phyloP scores from a whole-genome alignment of 306 rosid species.

The Rosa rugosa region DNA sequence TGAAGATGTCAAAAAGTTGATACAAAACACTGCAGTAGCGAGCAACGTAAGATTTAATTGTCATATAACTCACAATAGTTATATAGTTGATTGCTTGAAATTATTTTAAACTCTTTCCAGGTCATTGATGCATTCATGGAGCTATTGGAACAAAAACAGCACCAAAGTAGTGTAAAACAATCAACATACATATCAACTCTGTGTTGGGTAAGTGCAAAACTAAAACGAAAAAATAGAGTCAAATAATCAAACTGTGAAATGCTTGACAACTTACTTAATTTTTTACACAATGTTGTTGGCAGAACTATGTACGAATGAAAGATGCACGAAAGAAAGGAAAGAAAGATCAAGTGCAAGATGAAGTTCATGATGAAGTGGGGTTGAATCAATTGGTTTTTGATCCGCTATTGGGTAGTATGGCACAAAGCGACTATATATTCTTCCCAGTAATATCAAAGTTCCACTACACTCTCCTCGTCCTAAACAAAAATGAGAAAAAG shows the following conservation, averaged over 20 bases:
- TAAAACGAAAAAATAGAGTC: neutral
- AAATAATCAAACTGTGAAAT: neutral
- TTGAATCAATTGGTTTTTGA: neutral
- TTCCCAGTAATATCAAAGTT: neutral
- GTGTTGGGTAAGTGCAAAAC: neutral
- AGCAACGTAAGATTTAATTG: neutral
- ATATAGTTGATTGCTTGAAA: neutral
- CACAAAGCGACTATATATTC: neutral
- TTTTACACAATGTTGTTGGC: neutral
- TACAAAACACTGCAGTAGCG: neutral
- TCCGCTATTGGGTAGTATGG: neutral
- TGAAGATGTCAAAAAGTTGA: neutral
- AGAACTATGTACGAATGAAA: neutral
- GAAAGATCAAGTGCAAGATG: neutral
- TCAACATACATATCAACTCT: slow-evolving; percentile 1
- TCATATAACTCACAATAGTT: no score
- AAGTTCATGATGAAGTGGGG: neutral
- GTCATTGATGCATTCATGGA: slow-evolving; percentile 5
- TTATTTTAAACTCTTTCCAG: neutral
- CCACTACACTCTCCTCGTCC: neutral
- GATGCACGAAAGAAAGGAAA: neutral
- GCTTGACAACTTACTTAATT: neutral
- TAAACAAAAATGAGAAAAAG: neutral
- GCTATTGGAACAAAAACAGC: neutral
- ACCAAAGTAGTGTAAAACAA: neutral